Evolutionary conservation across 352 stramenopile genomes (phyloP).

Genomic region (Phytopythium oedochilum): DNA sequence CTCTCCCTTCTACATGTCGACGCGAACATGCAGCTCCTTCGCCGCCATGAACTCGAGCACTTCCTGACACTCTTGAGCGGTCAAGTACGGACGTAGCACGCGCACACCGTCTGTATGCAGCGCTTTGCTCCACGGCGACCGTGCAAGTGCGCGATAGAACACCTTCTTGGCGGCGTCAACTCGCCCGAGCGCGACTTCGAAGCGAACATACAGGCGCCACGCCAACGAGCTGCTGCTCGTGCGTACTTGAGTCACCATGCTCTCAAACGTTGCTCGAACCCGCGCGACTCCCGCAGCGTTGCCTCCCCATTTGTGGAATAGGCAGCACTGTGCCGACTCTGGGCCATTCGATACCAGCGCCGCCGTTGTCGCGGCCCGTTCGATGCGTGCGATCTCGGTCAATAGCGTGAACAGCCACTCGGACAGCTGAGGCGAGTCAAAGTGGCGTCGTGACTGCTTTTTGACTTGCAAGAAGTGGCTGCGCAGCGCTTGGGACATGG

Average conservation of each 20-base stretch:
- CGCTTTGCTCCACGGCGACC: slow-evolving; percentile 75
- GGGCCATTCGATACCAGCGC: neutral
- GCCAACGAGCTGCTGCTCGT: slow-evolving; percentile 51
- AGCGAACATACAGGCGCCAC: slow-evolving; percentile 76
- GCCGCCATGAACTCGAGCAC: slow-evolving; percentile 59
- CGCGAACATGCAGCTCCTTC: slow-evolving; percentile 69
- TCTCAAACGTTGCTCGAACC: slow-evolving; percentile 58
- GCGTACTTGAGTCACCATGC: slow-evolving; percentile 45
- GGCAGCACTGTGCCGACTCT: slow-evolving; percentile 34
- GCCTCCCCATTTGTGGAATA: slow-evolving; percentile 61
- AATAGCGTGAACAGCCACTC: slow-evolving; percentile 79
- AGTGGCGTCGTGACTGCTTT: slow-evolving; percentile 39
- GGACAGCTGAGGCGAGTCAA: slow-evolving; percentile 53
- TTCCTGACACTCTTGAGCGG: slow-evolving; percentile 49
- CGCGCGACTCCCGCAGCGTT: slow-evolving; percentile 49
- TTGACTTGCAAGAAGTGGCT: slow-evolving; percentile 48
- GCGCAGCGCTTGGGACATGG: slow-evolving; percentile 66
- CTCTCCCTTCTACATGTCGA: slow-evolving; percentile 27
- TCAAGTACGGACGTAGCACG: slow-evolving; percentile 64
- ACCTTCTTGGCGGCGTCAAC: slow-evolving; percentile 65
- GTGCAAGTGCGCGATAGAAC: slow-evolving; percentile 65
- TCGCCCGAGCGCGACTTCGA: slow-evolving; percentile 67
- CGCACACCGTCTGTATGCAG: slow-evolving; percentile 66
- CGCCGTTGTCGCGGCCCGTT: slow-evolving; percentile 24
- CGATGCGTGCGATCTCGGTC: slow-evolving; percentile 52